These are phyloP conservation scores for Atkinsonella texensis DNA, from an alignment of 2,329 filamentous ascomycete species.

Conservation along the genomic window DNA sequence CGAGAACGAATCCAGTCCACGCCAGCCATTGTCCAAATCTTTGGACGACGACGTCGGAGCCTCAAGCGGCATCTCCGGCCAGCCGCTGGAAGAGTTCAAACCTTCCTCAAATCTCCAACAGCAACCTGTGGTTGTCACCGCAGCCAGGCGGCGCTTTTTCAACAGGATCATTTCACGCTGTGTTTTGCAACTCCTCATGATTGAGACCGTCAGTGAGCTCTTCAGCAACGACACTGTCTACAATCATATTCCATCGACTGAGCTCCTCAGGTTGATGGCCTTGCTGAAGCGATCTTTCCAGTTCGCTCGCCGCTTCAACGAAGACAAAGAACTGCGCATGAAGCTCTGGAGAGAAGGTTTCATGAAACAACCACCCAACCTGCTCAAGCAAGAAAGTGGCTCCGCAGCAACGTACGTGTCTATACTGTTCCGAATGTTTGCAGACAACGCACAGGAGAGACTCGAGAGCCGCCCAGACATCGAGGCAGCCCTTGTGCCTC, in stretches of 20 bases:
- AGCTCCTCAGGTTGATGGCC: conserved; percentile 84
- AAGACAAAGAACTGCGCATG: conserved; percentile 90
- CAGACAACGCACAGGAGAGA: conserved; percentile 74
- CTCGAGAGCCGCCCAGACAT: conserved; percentile 70
- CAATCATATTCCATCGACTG: conserved; percentile 75
- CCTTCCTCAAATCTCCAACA: conserved; percentile 66
- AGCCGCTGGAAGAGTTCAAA: conserved; percentile 72
- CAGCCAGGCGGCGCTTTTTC: conserved; percentile 87
- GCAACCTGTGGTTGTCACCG: conserved; percentile 84
- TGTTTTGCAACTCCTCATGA: conserved; percentile 95
- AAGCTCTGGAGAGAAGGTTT: conserved; percentile 94
- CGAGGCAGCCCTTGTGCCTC: conserved; percentile 80
- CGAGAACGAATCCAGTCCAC: conserved; percentile 21
- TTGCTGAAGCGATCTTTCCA: conserved; percentile 92
- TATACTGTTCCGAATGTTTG: conserved; percentile 95
- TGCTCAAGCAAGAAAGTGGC: conserved; percentile 92
- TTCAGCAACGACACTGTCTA: conserved; percentile 98
- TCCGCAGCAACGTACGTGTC: conserved; percentile 89
- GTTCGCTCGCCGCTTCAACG: conserved; percentile 95
- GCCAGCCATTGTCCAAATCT: conserved; percentile 16
- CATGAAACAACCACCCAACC: conserved; percentile 98
- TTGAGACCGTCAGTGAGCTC: conserved; percentile 96
- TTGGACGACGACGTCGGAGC: conserved; percentile 24
- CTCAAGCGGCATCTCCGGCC: conserved; percentile 21
- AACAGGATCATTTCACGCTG: conserved; percentile 99